Percentiles rank a stretch among this genome's conserved stretches.
These are phyloP conservation scores for Rosa hybrid DNA, from an alignment of 331 rosid genomes.

Conservation along the genomic window DNA sequence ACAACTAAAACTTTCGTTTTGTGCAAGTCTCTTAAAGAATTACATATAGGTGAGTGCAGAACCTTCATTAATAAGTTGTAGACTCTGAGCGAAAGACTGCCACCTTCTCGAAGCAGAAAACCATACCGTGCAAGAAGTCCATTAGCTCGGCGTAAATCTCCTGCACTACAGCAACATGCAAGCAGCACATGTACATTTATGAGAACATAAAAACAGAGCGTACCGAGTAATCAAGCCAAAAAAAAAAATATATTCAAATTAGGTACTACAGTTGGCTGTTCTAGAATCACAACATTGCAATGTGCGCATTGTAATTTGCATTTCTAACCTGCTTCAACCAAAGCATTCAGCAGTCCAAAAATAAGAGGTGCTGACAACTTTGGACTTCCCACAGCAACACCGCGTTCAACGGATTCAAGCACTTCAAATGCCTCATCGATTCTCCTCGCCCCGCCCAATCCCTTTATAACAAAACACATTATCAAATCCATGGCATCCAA, in stretches of 20 bases:
- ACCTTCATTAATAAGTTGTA: slow-evolving; percentile 89
- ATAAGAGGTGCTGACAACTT: slow-evolving; percentile 65
- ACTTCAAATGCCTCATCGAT: slow-evolving; percentile 71
- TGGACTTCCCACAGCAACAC: slow-evolving; percentile 64
- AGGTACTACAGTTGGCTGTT: not conserved
- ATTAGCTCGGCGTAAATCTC: slow-evolving; percentile 83
- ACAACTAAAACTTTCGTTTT: not conserved
- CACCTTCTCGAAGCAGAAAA: slow-evolving; percentile 63
- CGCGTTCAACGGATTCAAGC: slow-evolving; percentile 67
- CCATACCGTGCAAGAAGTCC: slow-evolving; percentile 87
- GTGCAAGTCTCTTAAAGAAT: slow-evolving; percentile 26
- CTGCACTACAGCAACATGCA: slow-evolving; percentile 66
- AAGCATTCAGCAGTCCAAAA: slow-evolving; percentile 67
- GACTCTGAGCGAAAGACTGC: slow-evolving; percentile 55
- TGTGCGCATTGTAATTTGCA: slow-evolving; percentile 3
- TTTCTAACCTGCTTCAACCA: slow-evolving; percentile 63
- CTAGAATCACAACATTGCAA: not conserved
- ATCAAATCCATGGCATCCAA: not conserved
- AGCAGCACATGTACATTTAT: slow-evolving; percentile 35
- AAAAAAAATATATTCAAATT: not conserved
- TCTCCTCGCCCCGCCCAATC: slow-evolving; percentile 61
- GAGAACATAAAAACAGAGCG: slow-evolving; percentile 10
- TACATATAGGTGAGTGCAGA: slow-evolving; percentile 29
- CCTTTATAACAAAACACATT: slow-evolving; percentile 38
- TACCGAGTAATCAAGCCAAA: not conserved